Evolutionary conservation across 345 rosid species (phyloP), one percentile per base, ranked within the genome.

Genomic region (Eucalyptus curtisii): DNA sequence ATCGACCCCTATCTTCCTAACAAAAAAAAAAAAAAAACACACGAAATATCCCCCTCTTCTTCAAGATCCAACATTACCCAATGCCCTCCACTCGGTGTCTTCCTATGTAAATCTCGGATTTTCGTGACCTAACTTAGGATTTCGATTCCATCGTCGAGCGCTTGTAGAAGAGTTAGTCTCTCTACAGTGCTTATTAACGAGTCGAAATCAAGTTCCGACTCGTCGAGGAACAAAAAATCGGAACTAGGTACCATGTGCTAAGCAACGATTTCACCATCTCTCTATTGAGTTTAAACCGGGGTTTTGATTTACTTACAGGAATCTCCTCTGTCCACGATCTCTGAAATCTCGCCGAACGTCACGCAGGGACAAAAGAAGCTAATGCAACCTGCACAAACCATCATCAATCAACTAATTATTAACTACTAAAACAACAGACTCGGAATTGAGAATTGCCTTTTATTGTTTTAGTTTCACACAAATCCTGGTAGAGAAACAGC

Each of bases 311-410:
- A 87, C 91, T 90, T 92, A 95, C 96, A 37, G 17, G 94, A 92
- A 14, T 91, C 86, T 85, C 97, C 98, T 86, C 91, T 86, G 84
- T 93, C 95, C 33, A 92, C 89, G 52, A 94, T 90, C 91, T 96
- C 95, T 1, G 96, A 91, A n/a, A 94, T 92, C 85, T 91, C 92
- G 37, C 97, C 98, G 80, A 96, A 95, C 10, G 96, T 92, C 45
- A 93, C 42, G 76, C 96, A 95, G 3, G 98, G 96, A 45, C 96
- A 95, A 92, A 92, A 95, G 64, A 86, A 92, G 3, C 93, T 91
- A 55, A 91, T 87, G 88, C 94, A 95, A 31, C 92, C 96, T 94
- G 93, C 37, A 85, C 81, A 33, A 19, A 33, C 44, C 86, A 53
- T 15, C 27, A 44, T 55, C 31, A 5, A 7, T 33, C 10, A 59